Evolutionary conservation across 2,329 filamentous ascomycete species (phyloP).

Genomic region (Colletotrichum lupini): DNA sequence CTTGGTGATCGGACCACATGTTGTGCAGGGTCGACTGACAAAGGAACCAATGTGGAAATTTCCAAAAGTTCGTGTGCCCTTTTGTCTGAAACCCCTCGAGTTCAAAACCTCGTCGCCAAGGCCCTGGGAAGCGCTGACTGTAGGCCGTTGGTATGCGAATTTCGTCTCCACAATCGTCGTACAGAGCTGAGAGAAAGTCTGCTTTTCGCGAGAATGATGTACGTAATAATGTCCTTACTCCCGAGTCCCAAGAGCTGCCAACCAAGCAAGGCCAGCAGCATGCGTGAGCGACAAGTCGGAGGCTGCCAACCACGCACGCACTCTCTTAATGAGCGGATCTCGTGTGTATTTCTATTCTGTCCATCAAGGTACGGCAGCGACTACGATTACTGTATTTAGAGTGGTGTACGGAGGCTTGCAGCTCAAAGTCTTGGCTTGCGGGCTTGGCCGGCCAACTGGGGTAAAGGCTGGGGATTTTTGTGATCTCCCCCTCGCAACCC

Average conservation of each 20-base stretch:
- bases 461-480: constrained; percentile 26
- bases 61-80: constrained; percentile 28
- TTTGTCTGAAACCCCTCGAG: background rate
- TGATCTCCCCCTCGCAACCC: background rate
- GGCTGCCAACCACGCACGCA: constrained; percentile 10
- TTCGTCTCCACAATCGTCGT: constrained; percentile 18
- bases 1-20: background rate
- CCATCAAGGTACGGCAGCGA: constrained; percentile 11
- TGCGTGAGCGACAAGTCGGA: background rate
- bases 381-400: background rate
- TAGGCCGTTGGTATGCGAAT: constrained; percentile 26
- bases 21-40: background rate
- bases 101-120: constrained; percentile 6
- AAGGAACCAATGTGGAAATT: constrained; percentile 13
- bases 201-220: constrained; percentile 4
- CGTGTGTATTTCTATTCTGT: constrained; percentile 15
- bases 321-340: constrained; percentile 17
- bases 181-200: background rate
- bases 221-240: constrained; percentile 19
- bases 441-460: constrained; percentile 7
- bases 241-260: background rate
- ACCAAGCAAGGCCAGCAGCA: background rate
- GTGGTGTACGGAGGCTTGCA: background rate
- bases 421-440: constrained; percentile 19
- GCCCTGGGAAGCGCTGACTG: background rate